phyloP scores from a whole-genome alignment of 805 yeast genomes.

The Yarrowia sp. region DNA sequence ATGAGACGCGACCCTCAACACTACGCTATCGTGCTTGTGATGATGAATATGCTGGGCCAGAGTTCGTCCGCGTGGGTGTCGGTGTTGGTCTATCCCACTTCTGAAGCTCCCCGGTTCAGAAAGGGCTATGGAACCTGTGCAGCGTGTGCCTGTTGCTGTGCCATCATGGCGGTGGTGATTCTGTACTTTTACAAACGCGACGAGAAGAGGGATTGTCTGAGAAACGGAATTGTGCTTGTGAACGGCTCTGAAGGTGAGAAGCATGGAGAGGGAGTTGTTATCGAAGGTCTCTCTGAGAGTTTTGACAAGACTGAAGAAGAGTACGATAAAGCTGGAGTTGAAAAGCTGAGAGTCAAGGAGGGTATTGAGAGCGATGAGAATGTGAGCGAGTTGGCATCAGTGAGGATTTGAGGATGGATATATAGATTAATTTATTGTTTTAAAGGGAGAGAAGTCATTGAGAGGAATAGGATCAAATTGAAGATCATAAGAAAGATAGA shows the following conservation, averaged over 20 bases:
- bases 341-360: background rate
- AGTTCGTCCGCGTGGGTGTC: slow-evolving; percentile 61
- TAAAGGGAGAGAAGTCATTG: too few relatives aligned
- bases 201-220: slow-evolving; percentile 56
- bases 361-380: background rate
- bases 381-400: background rate
- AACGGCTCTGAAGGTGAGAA: background rate
- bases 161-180: slow-evolving; percentile 50
- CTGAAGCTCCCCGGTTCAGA: slow-evolving; percentile 45
- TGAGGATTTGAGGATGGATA: background rate
- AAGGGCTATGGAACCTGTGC: slow-evolving; percentile 45
- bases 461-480: too few relatives aligned
- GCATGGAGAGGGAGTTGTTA: too few relatives aligned
- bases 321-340: too few relatives aligned
- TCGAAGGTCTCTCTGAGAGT: too few relatives aligned
- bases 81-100: slow-evolving; percentile 52
- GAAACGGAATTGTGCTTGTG: slow-evolving; percentile 54
- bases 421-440: background rate
- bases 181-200: slow-evolving; percentile 62
- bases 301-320: too few relatives aligned
- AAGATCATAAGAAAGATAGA: too few relatives aligned
- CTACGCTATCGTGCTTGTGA: slow-evolving; percentile 58
- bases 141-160: slow-evolving; percentile 39
- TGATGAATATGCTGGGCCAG: slow-evolving; percentile 60
- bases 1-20: slow-evolving; percentile 58